phyloP scores from a whole-genome alignment of 192 early-diverging fungal species.

The Cladochytrium replicatum region DNA sequence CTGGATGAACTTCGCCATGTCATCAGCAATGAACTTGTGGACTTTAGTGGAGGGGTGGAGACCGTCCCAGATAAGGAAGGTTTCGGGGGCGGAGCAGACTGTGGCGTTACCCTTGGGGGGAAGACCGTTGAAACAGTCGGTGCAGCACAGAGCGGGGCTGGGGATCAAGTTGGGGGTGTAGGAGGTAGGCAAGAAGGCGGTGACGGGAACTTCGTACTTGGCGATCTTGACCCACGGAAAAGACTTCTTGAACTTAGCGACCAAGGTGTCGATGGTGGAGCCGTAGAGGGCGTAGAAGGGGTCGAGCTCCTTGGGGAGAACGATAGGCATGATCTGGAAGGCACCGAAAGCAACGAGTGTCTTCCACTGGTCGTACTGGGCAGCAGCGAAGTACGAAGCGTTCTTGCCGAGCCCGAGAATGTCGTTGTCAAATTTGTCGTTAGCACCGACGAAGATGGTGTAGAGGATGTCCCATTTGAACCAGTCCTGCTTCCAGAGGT shows the following conservation, averaged over 20 bases:
- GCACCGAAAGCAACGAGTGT: neutral
- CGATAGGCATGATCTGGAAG: neutral
- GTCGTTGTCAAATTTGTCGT: conserved; percentile 7
- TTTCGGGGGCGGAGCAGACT: conserved; percentile 10
- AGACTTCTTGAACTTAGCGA: neutral
- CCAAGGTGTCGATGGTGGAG: conserved; percentile 2
- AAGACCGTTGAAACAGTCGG: neutral
- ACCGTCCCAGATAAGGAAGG: conserved; percentile 16
- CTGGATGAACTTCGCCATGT: too few relatives aligned
- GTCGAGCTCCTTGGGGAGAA: neutral
- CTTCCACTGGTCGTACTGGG: too few relatives aligned
- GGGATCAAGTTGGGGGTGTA: neutral
- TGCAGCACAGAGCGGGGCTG: conserved; percentile 3
- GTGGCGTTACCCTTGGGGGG: neutral
- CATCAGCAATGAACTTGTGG: too few relatives aligned
- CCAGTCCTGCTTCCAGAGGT: too few relatives aligned
- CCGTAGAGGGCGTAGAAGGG: neutral
- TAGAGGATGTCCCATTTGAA: too few relatives aligned
- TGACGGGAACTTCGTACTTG: neutral
- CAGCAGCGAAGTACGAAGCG: neutral
- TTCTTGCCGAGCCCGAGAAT: conserved; percentile 6
- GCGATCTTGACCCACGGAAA: neutral
- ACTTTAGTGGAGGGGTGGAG: conserved; percentile 21
- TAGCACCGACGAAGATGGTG: conserved; percentile 12
- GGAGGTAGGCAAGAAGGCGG: neutral